A percentile compares a stretch with the other conserved stretches of the same genome.
Evolutionary conservation across 2,329 filamentous ascomycete genomes (phyloP).

Genomic region (Tolypocladium sp.): DNA sequence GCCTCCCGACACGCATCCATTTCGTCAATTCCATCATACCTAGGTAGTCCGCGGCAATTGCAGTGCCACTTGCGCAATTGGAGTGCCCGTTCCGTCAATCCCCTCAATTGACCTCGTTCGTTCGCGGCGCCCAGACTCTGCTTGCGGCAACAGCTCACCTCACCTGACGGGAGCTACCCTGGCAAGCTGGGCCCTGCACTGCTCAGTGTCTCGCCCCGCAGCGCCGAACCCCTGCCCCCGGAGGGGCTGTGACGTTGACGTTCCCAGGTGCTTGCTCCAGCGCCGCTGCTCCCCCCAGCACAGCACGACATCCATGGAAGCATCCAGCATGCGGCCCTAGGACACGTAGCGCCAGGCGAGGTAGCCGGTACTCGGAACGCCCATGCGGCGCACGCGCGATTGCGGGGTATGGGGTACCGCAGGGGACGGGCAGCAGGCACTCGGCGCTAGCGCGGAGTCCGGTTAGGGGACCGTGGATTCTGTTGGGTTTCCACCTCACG

Average conservation of each 20-base stretch:
- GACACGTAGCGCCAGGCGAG: background rate
- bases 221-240: background rate
- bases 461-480: background rate
- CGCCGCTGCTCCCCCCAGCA: background rate
- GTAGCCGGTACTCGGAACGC: constrained; percentile 7
- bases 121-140: background rate
- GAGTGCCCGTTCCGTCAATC: background rate
- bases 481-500: background rate
- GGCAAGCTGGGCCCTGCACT: background rate
- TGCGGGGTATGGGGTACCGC: constrained; percentile 15
- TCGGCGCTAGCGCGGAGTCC: background rate
- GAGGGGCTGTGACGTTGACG: background rate
- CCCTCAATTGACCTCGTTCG: background rate
- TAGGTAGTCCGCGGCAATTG: background rate
- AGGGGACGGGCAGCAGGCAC: background rate
- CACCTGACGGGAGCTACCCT: background rate
- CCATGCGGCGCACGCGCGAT: constrained; percentile 4
- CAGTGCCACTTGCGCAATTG: background rate
- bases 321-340: background rate
- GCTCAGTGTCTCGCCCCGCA: background rate
- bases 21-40: background rate
- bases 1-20: background rate
- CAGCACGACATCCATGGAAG: background rate
- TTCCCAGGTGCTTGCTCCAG: too few relatives aligned
- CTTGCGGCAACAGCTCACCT: background rate